These are phyloP conservation scores for Hyaloperonospora brassicae DNA, from an alignment of 352 stramenopile species.

Conservation along the genomic window DNA sequence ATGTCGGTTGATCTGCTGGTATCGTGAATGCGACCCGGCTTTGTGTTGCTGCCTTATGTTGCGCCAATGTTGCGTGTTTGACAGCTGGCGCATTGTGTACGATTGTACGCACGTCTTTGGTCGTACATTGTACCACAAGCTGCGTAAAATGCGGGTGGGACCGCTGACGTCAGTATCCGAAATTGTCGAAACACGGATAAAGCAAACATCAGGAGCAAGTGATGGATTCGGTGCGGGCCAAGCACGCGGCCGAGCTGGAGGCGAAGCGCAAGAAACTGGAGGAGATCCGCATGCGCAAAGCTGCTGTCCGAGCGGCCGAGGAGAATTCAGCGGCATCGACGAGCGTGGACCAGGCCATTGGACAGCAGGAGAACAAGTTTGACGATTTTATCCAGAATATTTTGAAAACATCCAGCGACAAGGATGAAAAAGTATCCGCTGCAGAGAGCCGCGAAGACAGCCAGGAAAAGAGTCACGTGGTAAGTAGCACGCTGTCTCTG, in stretches of 20 bases:
- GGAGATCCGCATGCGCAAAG: conserved; percentile 82
- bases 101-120: too few species aligned
- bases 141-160: too few species aligned
- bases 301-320: conserved; percentile 45
- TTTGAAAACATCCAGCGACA: conserved; percentile 45
- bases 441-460: background rate
- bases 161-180: too few species aligned
- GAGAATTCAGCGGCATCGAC: conserved; percentile 36
- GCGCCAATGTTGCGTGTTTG: too few species aligned
- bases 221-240: conserved; percentile 71
- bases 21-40: too few species aligned
- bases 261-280: conserved; percentile 87
- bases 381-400: conserved; percentile 85
- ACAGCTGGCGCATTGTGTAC: too few species aligned
- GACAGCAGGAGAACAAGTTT: conserved; percentile 68
- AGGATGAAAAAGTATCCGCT: conserved; percentile 14
- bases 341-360: conserved; percentile 46
- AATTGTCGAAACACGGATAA: too few species aligned
- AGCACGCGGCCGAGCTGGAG: conserved; percentile 80
- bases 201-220: too few species aligned
- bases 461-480: conserved; percentile 25
- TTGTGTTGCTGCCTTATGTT: too few species aligned
- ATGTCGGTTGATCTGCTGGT: too few species aligned
- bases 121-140: too few species aligned
- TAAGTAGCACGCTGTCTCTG: conserved; percentile 42